Evolutionary conservation across 768 basidiomycete species (phyloP), one percentile per base, ranked within the genome.

Genomic region (Naganishia antarctica): DNA sequence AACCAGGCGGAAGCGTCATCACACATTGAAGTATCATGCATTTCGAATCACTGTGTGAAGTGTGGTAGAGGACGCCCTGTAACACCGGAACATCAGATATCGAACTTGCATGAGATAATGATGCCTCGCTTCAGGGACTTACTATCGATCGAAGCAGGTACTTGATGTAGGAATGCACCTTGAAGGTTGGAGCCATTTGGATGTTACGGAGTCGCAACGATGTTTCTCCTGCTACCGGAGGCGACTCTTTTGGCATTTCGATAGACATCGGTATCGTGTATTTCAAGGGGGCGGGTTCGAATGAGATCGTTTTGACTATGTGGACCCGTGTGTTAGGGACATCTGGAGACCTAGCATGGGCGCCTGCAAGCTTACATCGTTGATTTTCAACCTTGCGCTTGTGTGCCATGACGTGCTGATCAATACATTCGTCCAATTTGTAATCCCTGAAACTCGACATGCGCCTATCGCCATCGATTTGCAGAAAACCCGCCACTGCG

Each of bases 291-390:
- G 73, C 41, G 1, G 74, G 71, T n/a, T 78, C 61, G 62, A 80
- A 81, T 4, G 71, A 71, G 12, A 77, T 75, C 29, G 71, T 71
- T 63, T 81, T 81, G 78, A 81, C 80, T 66, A 40, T n/a, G n/a
- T n/a, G n/a, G n/a, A n/a, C n/a, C n/a, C n/a, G n/a, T n/a, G n/a
- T n/a, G n/a, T n/a, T n/a, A n/a, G n/a, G n/a, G n/a, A n/a, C n/a
- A n/a, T n/a, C n/a, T n/a, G n/a, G n/a, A n/a, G n/a, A n/a, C n/a
- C n/a, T n/a, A n/a, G n/a, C n/a, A n/a, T n/a, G n/a, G n/a, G n/a
- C n/a, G n/a, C n/a, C n/a, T n/a, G n/a, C n/a, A n/a, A 1, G 32
- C 6, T 16, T 28, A 48, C 37, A 64, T 16, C 46, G 28, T 60
- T 37, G 25, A 18, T 61, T 32, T 49, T n/a, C 4, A 12, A 32